These are phyloP conservation scores for Suhomyces taliae DNA, from an alignment of 1,139 yeast species.

Conservation along the genomic window DNA sequence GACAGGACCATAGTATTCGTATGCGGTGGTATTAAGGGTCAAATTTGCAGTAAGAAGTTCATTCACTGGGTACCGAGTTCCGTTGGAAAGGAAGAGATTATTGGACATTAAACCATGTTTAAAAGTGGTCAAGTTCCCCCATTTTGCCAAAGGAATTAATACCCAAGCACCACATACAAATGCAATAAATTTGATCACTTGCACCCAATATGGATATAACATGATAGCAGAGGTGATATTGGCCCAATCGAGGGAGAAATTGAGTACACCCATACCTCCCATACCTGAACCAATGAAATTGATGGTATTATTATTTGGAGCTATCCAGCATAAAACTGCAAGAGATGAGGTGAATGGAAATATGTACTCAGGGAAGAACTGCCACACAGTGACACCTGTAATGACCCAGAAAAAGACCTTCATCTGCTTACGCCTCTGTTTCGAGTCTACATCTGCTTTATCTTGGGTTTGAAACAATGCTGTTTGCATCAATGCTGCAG, in stretches of 20 bases:
- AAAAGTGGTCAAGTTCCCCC: constrained; percentile 15
- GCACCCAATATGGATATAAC: constrained; percentile 24
- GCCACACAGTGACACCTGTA: constrained; percentile 30
- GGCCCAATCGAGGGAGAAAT: constrained; percentile 23
- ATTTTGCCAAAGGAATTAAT: constrained; percentile 19
- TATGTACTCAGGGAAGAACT: constrained; percentile 20
- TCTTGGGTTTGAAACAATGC: constrained; percentile 19
- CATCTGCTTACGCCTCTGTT: constrained; percentile 15
- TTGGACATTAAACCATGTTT: constrained; percentile 20
- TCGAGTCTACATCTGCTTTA: constrained; percentile 11
- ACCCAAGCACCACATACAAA: constrained; percentile 23
- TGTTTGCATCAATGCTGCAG: constrained; percentile 22
- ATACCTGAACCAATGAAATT: constrained; percentile 23
- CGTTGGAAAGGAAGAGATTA: constrained; percentile 16
- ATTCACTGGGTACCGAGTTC: constrained; percentile 17
- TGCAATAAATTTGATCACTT: constrained; percentile 21
- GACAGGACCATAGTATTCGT: constrained; percentile 19
- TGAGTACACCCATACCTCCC: constrained; percentile 25
- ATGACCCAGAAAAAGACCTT: constrained; percentile 26
- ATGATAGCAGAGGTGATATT: constrained; percentile 20
- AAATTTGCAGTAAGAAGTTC: constrained; percentile 17
- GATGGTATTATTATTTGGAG: constrained; percentile 16
- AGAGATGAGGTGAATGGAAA: constrained; percentile 21
- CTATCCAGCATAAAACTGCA: constrained; percentile 23
- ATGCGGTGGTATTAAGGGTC: constrained; percentile 18